Evolutionary conservation across 108 stramenopile species (phyloP).

Genomic region (Aurantiochytrium sp.): DNA sequence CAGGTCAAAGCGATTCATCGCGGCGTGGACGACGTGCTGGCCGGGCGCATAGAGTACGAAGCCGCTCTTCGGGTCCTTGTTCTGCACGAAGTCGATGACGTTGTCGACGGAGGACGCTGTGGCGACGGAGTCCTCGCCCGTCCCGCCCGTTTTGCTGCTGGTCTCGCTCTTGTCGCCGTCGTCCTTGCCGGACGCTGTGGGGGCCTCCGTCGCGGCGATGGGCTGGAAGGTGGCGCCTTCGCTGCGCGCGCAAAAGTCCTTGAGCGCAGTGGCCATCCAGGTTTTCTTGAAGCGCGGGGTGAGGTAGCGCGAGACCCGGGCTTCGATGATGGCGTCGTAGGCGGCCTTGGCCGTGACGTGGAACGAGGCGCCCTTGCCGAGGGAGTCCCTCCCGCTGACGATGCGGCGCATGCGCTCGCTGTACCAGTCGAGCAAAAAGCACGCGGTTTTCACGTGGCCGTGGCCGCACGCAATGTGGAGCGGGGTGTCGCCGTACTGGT

Average conservation of each 20-base stretch:
- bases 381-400: conserved; percentile 36
- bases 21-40: background rate
- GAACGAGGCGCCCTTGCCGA: conserved; percentile 28
- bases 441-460: conserved; percentile 36
- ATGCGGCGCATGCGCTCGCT: conserved; percentile 43
- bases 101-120: background rate
- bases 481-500: conserved; percentile 50
- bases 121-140: background rate
- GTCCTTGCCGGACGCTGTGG: background rate
- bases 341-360: background rate
- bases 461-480: conserved; percentile 51
- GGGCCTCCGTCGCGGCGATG: background rate
- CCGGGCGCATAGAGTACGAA: background rate
- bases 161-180: background rate
- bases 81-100: background rate
- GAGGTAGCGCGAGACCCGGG: conserved; percentile 34
- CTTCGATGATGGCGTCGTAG: conserved; percentile 37
- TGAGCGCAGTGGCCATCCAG: conserved; percentile 34
- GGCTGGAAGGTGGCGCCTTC: background rate
- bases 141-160: too few species aligned
- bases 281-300: conserved; percentile 44
- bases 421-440: conserved; percentile 46
- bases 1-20: background rate
- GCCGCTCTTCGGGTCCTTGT: background rate
- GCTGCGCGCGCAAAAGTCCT: background rate